Base-by-base conservation (phyloP, 2,329 filamentous ascomycete genomes). In the Cytospora piceicola region DNA sequence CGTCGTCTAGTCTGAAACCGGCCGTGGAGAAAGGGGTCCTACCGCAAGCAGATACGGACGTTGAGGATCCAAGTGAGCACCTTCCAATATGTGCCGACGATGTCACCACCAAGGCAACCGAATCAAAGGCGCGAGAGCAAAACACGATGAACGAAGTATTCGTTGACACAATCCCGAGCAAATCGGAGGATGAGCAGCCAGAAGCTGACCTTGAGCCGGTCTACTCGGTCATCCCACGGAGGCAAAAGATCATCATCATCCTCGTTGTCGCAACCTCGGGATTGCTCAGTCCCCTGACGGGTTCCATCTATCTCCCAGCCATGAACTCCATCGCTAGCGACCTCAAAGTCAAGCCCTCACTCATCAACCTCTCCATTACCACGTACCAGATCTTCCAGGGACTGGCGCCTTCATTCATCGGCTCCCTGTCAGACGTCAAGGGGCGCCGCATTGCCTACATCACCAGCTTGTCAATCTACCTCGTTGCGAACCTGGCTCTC, bases 341-440 rank as follows among this genome's bases (percentile, higher is more conserved):
- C 62, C 72, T 82, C 1, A 65, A 72, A 22, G 79, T 82, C 53
- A 76, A 76, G 12, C 69, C 76, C 11, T 73, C 74, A 11, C 73
- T 81, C 39, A 75, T 84, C 69, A 84, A 84, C 71, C 72, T 85
- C 60, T 81, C 81, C 9, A 72, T 85, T 51, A 79, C 78, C 2
- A 77, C 77, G 1, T 80, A 60, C 30, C 58, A 66, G 53, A 66
- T 66, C 42, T 51, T 66, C 22, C 64, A 66, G 34, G 69, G 69
- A n/a, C 46, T 73, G 11, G 66, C 71, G 27, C 72, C 72, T 0
- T 67, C 67, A 69, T 81, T 88, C 64, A 76, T 87, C 51, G 64
- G 58, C 20, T 57, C 53, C n/a, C 27, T 66, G 3, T 66, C 64
- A 15, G 64, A 66, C n/a, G 46, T 56, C 36, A 46, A 61, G 27